These are phyloP conservation scores for Cladosporium sp. DNA, from an alignment of 2,329 filamentous ascomycete species.

Conservation along the genomic window DNA sequence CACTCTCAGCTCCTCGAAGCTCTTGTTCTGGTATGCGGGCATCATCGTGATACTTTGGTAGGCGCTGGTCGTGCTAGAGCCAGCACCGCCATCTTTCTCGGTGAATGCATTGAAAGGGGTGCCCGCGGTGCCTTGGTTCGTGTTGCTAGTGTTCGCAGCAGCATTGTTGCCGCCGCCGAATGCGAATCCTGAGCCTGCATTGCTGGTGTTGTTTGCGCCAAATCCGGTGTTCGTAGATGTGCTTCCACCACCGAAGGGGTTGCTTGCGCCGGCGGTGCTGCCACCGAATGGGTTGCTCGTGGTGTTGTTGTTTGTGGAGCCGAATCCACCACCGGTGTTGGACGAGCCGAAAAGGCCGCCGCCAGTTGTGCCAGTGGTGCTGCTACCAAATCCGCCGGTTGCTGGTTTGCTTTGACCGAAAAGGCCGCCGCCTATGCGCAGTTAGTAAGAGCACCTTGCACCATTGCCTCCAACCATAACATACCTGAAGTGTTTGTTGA, in stretches of 20 bases:
- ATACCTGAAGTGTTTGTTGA: conserved; percentile 17
- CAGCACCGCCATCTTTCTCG: conserved; percentile 70
- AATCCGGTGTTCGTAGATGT: conserved; percentile 38
- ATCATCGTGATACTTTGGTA: conserved; percentile 80
- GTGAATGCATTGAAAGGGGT: conserved; percentile 62
- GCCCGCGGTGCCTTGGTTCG: conserved; percentile 62
- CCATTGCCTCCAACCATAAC: neutral
- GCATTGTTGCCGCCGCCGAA: conserved; percentile 40
- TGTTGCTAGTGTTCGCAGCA: conserved; percentile 49
- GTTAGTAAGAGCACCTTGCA: conserved; percentile 24
- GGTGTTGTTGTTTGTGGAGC: conserved; percentile 41
- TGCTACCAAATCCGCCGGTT: conserved; percentile 33
- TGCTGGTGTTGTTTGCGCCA: conserved; percentile 37
- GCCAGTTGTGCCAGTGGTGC: conserved; percentile 21
- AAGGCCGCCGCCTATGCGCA: conserved; percentile 26
- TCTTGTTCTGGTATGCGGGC: conserved; percentile 82
- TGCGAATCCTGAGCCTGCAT: conserved; percentile 29
- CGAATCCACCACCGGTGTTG: conserved; percentile 20
- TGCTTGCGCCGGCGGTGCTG: conserved; percentile 31
- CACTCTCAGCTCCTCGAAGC: conserved; percentile 63
- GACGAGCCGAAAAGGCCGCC: conserved; percentile 25
- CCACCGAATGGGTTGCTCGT: conserved; percentile 46
- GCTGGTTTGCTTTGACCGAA: conserved; percentile 36
- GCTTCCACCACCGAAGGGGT: conserved; percentile 32
- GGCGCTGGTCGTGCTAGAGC: conserved; percentile 55